Conservation (phyloP, 352 stramenopile species). For the Pythium biforme region DNA sequence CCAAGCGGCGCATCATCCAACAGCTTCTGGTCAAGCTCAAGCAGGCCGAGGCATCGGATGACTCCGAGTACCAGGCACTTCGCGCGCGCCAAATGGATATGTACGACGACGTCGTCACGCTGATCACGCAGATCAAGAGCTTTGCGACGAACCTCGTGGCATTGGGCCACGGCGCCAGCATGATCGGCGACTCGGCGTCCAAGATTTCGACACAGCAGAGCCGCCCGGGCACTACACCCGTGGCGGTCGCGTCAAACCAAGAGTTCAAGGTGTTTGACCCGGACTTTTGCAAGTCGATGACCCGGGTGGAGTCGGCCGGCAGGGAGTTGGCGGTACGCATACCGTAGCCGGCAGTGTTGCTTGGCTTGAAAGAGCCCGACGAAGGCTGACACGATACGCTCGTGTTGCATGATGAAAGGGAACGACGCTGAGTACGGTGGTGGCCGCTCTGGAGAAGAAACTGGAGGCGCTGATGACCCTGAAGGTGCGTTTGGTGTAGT, state of each 20-base stretch:
- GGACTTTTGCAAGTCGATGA: conserved; percentile 28
- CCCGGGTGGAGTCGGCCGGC: conserved; percentile 20
- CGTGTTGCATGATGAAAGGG: conserved; percentile 21
- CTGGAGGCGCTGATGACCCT: conserved; percentile 32
- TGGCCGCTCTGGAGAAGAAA: conserved; percentile 39
- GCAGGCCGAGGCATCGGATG: conserved; percentile 37
- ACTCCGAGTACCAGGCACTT: conserved; percentile 38
- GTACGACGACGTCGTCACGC: conserved; percentile 23
- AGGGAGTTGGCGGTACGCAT: conserved; percentile 30
- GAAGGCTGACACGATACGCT: too few relatives aligned
- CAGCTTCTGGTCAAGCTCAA: conserved; percentile 45
- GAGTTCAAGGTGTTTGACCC: conserved; percentile 24
- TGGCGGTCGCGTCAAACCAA: conserved; percentile 8
- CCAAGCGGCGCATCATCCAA: conserved; percentile 46
- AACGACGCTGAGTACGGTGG: conserved; percentile 32
- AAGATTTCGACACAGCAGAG: conserved; percentile 24
- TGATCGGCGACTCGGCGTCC: conserved; percentile 29
- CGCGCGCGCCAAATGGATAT: conserved; percentile 36
- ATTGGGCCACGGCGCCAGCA: conserved; percentile 31
- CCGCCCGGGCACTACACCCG: neutral
- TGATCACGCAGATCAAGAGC: conserved; percentile 41
- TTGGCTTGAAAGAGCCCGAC: too few relatives aligned
- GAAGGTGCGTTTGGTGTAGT: conserved; percentile 28
- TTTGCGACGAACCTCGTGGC: conserved; percentile 43
- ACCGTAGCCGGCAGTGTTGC: too few relatives aligned